Evolutionary conservation across 768 basidiomycete genomes (phyloP).

Genomic region (Podaxis sp.): DNA sequence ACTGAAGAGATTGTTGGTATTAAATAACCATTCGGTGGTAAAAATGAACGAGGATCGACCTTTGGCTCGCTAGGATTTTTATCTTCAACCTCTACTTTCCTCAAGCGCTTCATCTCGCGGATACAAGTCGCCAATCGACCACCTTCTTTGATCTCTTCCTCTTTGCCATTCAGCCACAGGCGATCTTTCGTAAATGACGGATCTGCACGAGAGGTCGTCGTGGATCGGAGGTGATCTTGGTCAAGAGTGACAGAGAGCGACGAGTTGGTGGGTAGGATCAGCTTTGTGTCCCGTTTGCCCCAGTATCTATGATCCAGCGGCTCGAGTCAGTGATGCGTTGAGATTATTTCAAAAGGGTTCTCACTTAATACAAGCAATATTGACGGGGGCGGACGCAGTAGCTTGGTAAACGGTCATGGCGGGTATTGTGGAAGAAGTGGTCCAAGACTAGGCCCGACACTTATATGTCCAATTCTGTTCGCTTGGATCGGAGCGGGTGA

Average conservation of each 20-base stretch:
- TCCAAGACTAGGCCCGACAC: background rate
- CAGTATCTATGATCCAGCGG: constrained; percentile 68
- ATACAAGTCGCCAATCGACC: constrained; percentile 87
- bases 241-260: constrained; percentile 97
- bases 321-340: background rate
- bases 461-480: background rate
- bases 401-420: constrained; percentile 63
- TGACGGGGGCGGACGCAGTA: constrained; percentile 91
- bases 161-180: constrained; percentile 93
- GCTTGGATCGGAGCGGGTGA: constrained; percentile 4
- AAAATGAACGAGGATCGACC: constrained; percentile 38
- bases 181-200: constrained; percentile 70
- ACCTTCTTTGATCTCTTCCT: constrained; percentile 83
- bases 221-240: constrained; percentile 93
- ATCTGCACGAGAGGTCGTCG: constrained; percentile 89
- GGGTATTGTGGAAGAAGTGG: background rate
- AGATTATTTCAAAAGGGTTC: constrained; percentile 4
- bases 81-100: constrained; percentile 71
- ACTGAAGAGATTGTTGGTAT: constrained; percentile 34
- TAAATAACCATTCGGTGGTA: background rate
- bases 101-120: constrained; percentile 76
- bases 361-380: constrained; percentile 98
- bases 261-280: constrained; percentile 96
- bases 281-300: constrained; percentile 95
- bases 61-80: constrained; percentile 63